phyloP scores from a whole-genome alignment of 441 rosid genomes.

The Kokia cookei region DNA sequence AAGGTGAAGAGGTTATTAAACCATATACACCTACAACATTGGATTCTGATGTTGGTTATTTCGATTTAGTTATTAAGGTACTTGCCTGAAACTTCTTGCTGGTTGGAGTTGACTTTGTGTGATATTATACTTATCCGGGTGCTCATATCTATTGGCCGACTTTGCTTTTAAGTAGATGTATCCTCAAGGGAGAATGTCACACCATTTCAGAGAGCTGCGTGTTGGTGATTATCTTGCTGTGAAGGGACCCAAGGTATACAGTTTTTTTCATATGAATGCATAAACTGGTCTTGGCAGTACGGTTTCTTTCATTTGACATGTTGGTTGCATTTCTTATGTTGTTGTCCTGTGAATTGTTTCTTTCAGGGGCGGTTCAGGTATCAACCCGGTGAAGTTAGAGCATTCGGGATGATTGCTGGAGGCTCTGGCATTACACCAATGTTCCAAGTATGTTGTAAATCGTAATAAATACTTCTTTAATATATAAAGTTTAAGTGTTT shows the following conservation, averaged over 20 bases:
- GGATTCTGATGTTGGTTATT: constrained; percentile 82
- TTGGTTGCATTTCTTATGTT: neutral
- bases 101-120: neutral
- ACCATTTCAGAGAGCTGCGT: constrained; percentile 85
- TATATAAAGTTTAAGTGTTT: neutral
- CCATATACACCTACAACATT: constrained; percentile 91
- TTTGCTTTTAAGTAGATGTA: constrained; percentile 55
- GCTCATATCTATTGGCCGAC: neutral
- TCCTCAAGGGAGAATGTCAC: constrained; percentile 96
- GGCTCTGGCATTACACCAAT: constrained; percentile 98
- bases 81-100: neutral
- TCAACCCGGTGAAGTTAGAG: constrained; percentile 76
- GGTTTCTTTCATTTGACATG: neutral
- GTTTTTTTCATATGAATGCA: neutral
- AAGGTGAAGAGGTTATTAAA: constrained; percentile 77
- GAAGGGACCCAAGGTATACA: constrained; percentile 84
- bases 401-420: constrained; percentile 92
- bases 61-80: constrained; percentile 89
- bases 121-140: neutral
- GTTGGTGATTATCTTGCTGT: constrained; percentile 80
- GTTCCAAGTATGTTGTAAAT: constrained; percentile 64
- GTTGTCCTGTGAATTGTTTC: neutral
- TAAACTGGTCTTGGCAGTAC: neutral
- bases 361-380: constrained; percentile 84
- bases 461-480: neutral